Evolutionary conservation across 352 stramenopile genomes (phyloP).

Genomic region (Phytopythium litorale): DNA sequence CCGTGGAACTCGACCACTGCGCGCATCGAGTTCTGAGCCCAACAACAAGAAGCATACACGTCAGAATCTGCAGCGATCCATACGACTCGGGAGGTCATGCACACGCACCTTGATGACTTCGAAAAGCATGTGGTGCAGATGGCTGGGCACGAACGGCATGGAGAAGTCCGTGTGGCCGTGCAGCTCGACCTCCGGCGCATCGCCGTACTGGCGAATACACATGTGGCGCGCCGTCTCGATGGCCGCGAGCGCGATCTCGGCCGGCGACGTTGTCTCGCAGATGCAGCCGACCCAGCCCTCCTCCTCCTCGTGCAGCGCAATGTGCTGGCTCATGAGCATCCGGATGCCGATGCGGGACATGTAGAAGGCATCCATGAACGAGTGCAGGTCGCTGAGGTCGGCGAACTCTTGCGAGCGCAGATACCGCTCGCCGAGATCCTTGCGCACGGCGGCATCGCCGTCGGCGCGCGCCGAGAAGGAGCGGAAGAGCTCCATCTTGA

Average conservation of each 20-base stretch:
- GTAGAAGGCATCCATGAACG: constrained; percentile 99
- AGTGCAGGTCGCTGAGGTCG: constrained; percentile 94
- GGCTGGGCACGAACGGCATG: constrained; percentile 96
- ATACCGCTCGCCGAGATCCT: constrained; percentile 68
- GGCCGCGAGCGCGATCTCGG: constrained; percentile 94
- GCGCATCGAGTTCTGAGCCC: constrained; percentile 94
- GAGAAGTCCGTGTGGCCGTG: constrained; percentile 97
- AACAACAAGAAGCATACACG: neutral
- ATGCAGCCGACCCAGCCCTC: constrained; percentile 92
- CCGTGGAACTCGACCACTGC: constrained; percentile 98
- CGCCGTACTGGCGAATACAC: constrained; percentile 98
- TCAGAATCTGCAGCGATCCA: neutral
- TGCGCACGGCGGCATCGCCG: constrained; percentile 13
- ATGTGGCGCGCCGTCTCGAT: constrained; percentile 99
- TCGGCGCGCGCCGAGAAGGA: constrained; percentile 55
- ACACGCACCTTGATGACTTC: constrained; percentile 95
- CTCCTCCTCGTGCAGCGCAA: constrained; percentile 93
- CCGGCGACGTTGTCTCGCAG: constrained; percentile 95
- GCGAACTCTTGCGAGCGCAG: constrained; percentile 78
- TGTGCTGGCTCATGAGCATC: constrained; percentile 99
- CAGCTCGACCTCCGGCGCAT: constrained; percentile 98
- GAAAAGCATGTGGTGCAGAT: constrained; percentile 98
- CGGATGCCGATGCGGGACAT: constrained; percentile 99
- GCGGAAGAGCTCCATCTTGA: constrained; percentile 89
- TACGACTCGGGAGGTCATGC: neutral